Evolutionary conservation across 257 asterid species (phyloP).

Genomic region (Eucommia ulmoides): DNA sequence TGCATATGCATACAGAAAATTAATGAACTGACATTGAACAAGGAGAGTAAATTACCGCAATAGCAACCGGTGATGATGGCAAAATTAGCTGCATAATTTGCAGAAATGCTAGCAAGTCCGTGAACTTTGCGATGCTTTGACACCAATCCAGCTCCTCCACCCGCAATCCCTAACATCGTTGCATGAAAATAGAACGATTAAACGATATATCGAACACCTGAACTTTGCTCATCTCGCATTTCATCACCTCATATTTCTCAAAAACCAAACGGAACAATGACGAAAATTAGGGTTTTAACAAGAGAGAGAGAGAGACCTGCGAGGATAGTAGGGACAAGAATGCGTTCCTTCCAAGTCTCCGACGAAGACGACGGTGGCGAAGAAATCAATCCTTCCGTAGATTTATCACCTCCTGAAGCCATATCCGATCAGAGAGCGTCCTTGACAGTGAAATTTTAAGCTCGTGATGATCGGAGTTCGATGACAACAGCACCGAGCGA

Average conservation of each 20-base stretch:
- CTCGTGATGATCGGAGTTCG: no score
- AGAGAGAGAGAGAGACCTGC: constrained; percentile 35
- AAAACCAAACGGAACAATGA: neutral
- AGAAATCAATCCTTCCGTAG: constrained; percentile 7
- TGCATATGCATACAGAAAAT: neutral
- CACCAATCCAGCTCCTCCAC: constrained; percentile 66
- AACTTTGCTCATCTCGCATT: neutral
- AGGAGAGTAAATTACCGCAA: constrained; percentile 42
- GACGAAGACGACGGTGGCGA: constrained; percentile 21
- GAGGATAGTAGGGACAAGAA: constrained; percentile 60
- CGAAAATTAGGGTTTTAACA: neutral
- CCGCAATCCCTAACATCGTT: constrained; percentile 50
- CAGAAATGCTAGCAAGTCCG: constrained; percentile 48
- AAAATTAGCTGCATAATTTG: constrained; percentile 75
- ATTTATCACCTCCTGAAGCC: constrained; percentile 36
- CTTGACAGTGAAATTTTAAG: no score
- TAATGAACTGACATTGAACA: neutral
- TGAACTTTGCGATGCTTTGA: constrained; percentile 63
- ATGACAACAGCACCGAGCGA: no score
- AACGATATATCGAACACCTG: neutral
- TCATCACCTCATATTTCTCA: neutral
- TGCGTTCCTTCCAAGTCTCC: constrained; percentile 47
- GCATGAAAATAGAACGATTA: neutral
- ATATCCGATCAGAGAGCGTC: no score
- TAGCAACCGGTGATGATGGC: constrained; percentile 80